Conservation (phyloP, 768 basidiomycete genomes). For the Galerina sulciceps region DNA sequence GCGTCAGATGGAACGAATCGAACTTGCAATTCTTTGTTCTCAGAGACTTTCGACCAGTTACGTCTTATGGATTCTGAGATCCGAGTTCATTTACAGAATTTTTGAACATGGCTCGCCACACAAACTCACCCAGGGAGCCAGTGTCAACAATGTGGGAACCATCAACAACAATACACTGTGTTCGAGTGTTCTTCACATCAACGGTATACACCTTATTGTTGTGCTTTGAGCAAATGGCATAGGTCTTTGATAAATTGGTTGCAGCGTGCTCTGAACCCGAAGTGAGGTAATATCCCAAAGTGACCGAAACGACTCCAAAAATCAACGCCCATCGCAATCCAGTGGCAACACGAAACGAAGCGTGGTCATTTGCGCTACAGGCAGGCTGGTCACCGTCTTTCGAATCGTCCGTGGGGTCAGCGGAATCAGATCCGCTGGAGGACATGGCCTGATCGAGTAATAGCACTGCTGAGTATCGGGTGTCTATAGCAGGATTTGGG, state of each 20-base stretch:
- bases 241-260: slow-evolving; percentile 26
- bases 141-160: slow-evolving; percentile 52
- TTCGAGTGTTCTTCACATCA: slow-evolving; percentile 52
- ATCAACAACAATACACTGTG: slow-evolving; percentile 68
- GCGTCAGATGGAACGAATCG: slow-evolving; percentile 58
- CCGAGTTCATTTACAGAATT: slow-evolving; percentile 30
- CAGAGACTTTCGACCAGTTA: slow-evolving; percentile 16
- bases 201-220: slow-evolving; percentile 66
- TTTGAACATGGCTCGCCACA: not conserved
- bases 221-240: slow-evolving; percentile 66
- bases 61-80: slow-evolving; percentile 42
- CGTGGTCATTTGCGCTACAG: not conserved
- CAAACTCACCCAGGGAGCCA: slow-evolving; percentile 58
- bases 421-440: not conserved
- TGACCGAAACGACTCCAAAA: not conserved
- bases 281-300: slow-evolving; percentile 5
- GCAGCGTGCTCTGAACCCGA: not conserved
- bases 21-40: slow-evolving; percentile 26
- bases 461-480: not conserved
- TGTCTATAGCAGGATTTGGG: not conserved
- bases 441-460: not conserved
- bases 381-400: not conserved
- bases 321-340: not conserved
- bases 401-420: not conserved
- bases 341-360: not conserved